Evolutionary conservation across 2,329 filamentous ascomycete species (phyloP), one percentile per base, ranked within the genome.

Genomic region (Fusarium napiforme): DNA sequence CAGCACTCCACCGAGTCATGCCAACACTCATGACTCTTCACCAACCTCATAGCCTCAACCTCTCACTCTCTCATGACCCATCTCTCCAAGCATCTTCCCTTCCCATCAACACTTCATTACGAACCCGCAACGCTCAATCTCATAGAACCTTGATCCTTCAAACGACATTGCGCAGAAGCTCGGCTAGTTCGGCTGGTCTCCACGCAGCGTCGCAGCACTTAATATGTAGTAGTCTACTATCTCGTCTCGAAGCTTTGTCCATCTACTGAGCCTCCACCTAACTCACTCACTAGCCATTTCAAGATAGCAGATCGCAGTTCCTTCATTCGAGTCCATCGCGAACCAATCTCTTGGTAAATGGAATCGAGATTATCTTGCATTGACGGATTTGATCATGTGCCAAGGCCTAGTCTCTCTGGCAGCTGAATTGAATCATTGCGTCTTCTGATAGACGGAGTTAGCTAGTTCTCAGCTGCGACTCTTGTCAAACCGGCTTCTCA

Each of bases 241-340:
- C 45, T n/a, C 16, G 42, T 53, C 45, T n/a, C 14, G 34, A 64
- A 64, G 59, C 59, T 52, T 28, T 37, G 36, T 55, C 28, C 62
- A 55, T 39, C 37, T 37, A 23, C 40, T 64, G 46, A 64, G 59
- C 59, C 62, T 65, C 60, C 60, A 64, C 62, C 45, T 32, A 47
- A 16, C 26, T 30, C 45, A 32, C 14, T 32, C 16, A 64, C 63
- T 65, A 65, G 60, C 47, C 60, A 57, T 52, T 57, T 47, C 36
- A 40, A 65, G 63, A 42, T 47, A 65, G 46, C 60, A 65, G 50
- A 64, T 65, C 63, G 60, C 11, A 46, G 45, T 50, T 42, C 15
- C 34, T 42, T 47, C 23, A 56, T 52, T 30, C 60, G 45, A 58
- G 40, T 49, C 21, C n/a, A 52, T 36, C 49, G 23, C 30, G 30